Evolutionary conservation across 352 stramenopile genomes (phyloP).

Genomic region (Pythium monospermum): DNA sequence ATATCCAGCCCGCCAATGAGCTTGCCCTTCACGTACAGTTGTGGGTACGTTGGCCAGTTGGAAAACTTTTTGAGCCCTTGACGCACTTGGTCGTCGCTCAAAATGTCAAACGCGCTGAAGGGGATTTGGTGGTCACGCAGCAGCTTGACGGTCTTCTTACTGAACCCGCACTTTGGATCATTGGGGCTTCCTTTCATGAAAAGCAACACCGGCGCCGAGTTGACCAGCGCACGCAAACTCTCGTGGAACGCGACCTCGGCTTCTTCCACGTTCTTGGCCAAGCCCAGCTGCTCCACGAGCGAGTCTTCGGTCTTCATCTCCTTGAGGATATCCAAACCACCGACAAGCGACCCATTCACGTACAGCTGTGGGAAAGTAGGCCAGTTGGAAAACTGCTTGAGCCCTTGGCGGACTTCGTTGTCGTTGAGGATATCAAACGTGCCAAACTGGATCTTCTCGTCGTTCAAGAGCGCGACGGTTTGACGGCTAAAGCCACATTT

Average conservation of each 20-base stretch:
- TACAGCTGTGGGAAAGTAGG: conserved; percentile 99
- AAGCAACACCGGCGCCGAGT: conserved; percentile 89
- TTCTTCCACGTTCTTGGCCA: conserved; percentile 68
- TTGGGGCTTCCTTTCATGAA: conserved; percentile 94
- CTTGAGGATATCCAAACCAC: conserved; percentile 96
- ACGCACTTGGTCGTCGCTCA: conserved; percentile 91
- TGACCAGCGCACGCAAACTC: conserved; percentile 81
- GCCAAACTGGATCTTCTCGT: conserved; percentile 91
- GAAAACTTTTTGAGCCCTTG: conserved; percentile 95
- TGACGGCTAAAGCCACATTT: conserved; percentile 96
- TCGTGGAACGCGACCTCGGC: conserved; percentile 77
- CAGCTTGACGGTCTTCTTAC: conserved; percentile 90
- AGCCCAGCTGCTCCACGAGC: conserved; percentile 70
- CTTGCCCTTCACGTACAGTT: conserved; percentile 95
- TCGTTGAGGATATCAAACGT: conserved; percentile 98
- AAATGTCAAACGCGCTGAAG: conserved; percentile 95
- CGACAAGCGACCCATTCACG: conserved; percentile 95
- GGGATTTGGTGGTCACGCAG: conserved; percentile 85
- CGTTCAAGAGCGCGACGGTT: conserved; percentile 92
- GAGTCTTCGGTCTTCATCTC: conserved; percentile 91
- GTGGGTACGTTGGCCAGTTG: conserved; percentile 97
- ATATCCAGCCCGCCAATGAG: conserved; percentile 94
- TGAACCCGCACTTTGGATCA: conserved; percentile 93
- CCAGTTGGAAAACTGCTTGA: conserved; percentile 98
- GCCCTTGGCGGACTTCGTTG: conserved; percentile 92